phyloP scores from a whole-genome alignment of 352 stramenopile genomes.

The Peronospora belbahrii region DNA sequence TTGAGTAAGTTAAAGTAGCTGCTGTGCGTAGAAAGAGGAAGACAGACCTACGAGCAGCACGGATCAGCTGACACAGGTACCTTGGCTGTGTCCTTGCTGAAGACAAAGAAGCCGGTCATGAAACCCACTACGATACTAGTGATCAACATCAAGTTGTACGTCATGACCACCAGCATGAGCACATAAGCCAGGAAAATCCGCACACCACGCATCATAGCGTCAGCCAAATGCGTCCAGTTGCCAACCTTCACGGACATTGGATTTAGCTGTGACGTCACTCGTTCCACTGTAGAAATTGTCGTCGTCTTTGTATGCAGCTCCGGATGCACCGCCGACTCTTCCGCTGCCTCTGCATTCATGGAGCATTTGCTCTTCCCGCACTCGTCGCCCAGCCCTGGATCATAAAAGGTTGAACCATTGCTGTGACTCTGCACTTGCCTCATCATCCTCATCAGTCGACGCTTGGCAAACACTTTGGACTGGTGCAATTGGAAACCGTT shows the following conservation, averaged over 20 bases:
- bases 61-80: constrained; percentile 60
- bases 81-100: constrained; percentile 60
- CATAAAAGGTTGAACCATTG: constrained; percentile 16
- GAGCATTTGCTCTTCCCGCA: not conserved
- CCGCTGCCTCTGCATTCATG: not conserved
- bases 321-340: constrained; percentile 20
- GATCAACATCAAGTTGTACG: constrained; percentile 62
- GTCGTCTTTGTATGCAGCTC: constrained; percentile 12
- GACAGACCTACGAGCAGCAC: constrained; percentile 50
- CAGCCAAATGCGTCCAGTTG: constrained; percentile 46
- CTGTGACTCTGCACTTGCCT: not conserved
- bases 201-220: constrained; percentile 53
- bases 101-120: constrained; percentile 56
- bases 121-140: constrained; percentile 58
- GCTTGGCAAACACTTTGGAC: constrained; percentile 34
- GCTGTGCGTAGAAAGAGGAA: too few relatives aligned
- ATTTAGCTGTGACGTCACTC: not conserved
- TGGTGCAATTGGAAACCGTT: constrained; percentile 39
- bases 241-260: constrained; percentile 30
- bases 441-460: constrained; percentile 3
- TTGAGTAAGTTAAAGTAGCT: constrained; percentile 7
- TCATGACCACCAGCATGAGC: constrained; percentile 78
- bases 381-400: constrained; percentile 19
- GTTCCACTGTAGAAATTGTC: constrained; percentile 11
- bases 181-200: constrained; percentile 70